Evolutionary conservation across 106 monocot genomes (phyloP), one percentile per base, ranked within the genome.

Genomic region (Allium fistulosum): DNA sequence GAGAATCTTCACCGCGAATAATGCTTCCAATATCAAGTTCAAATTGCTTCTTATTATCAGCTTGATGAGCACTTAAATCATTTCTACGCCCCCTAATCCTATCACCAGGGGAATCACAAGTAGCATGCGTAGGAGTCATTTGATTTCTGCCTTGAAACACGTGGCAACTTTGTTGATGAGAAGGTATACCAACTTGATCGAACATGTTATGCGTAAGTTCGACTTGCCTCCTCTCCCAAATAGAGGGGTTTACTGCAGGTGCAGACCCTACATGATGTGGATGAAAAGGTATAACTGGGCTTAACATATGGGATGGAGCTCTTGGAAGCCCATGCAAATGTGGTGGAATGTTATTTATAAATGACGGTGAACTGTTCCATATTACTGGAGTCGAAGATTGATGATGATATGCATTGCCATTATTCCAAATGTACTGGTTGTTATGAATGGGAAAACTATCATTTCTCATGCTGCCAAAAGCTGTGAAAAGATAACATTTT

Each of bases 1-100:
- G 71, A 0, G 71, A 62, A 65, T 96, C 92, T 73, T 96, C 92
- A 51, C 86, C 88, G 22, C 73, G 83, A 18, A 88, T 26, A 62
- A 96, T 96, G 10, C 88, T 74, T 14, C 80, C 88, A 61, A 96
- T 74, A 78, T 96, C 96, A 70, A 96, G 96, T 62, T 96, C 96
- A 63, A 80, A 96, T 62, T 88, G 96, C 62, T 84, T 92, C 78
- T 92, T 96, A 52, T 81, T 91, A 55, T 96, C 96, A 69, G 57
- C 65, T 46, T 88, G 92, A 55, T 72, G 74, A 46, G 74, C 62
- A 59, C 69, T 84, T 11, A 72, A 8, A 63, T 95, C 95, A 75
- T 59, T 80, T 67, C 83, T 83, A 15, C 92, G 72, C 65, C 73
- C 80, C 75, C 88, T 86, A 10, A 84, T 68, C 12, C 88, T 74